Conservation (phyloP, 306 rosid species). For the Benincasa hispida region DNA sequence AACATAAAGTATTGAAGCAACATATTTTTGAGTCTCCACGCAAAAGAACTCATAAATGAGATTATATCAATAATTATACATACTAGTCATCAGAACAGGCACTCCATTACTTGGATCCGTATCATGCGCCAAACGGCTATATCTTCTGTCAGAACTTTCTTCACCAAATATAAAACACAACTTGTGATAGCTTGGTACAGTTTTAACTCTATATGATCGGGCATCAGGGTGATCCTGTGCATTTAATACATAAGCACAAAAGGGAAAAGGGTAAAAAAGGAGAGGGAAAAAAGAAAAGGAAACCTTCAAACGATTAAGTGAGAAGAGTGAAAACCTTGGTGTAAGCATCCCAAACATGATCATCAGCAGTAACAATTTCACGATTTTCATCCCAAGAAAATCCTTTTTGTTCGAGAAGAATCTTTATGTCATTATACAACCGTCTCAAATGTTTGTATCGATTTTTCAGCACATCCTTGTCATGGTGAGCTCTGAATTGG, state of each 20-base stretch:
- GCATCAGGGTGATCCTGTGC: conserved; percentile 61
- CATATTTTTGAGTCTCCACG: not conserved
- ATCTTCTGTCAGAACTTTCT: conserved; percentile 41
- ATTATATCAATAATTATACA: not conserved
- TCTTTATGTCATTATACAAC: conserved; percentile 49
- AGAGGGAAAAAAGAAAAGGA: not conserved
- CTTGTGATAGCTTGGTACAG: conserved; percentile 53
- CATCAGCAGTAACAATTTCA: conserved; percentile 59
- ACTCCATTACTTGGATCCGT: conserved; percentile 24
- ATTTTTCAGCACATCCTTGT: conserved; percentile 65
- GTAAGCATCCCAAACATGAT: conserved; percentile 55
- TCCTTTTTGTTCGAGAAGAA: conserved; percentile 42
- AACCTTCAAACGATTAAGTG: not conserved
- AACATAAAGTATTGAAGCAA: not conserved
- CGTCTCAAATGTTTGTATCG: conserved; percentile 57
- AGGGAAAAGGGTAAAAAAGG: conserved; percentile 4
- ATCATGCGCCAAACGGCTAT: conserved; percentile 33
- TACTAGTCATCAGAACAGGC: conserved; percentile 30
- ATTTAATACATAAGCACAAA: conserved; percentile 17
- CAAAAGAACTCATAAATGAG: not conserved
- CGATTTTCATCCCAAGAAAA: conserved; percentile 63
- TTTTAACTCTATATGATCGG: conserved; percentile 63
- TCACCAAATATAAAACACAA: conserved; percentile 50
- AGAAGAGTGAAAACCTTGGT: conserved; percentile 31
- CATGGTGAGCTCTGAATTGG: conserved; percentile 47